Percentiles rank a stretch among this genome's conserved stretches.
phyloP scores from a whole-genome alignment of 805 yeast species.

The Wickerhamomyces pijperi region DNA sequence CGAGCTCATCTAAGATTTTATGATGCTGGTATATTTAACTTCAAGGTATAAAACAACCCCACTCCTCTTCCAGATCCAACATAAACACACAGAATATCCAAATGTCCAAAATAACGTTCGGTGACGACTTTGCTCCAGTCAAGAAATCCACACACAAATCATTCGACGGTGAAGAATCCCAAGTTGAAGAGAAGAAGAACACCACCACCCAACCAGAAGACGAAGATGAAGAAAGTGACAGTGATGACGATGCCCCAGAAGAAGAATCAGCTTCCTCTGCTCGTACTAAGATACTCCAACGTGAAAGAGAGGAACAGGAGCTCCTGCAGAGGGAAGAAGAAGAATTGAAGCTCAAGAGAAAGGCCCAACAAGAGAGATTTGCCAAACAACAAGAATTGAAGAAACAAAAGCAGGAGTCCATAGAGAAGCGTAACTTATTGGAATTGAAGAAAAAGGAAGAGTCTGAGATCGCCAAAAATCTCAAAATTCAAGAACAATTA shows the following conservation, averaged over 20 bases:
- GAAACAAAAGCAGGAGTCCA: not conserved
- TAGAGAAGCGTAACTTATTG: not conserved
- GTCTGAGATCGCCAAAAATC: not conserved
- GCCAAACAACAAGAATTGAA: not conserved
- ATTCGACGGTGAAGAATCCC: not conserved
- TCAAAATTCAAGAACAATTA: not conserved
- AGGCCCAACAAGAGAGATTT: not conserved
- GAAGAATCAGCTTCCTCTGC: not conserved
- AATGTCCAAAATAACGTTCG: not conserved
- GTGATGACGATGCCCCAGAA: not conserved
- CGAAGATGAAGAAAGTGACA: not conserved
- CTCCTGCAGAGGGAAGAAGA: not conserved
- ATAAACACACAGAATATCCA: too few species aligned
- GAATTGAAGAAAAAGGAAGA: not conserved
- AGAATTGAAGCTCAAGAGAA: not conserved
- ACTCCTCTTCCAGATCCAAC: too few species aligned
- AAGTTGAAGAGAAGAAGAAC: not conserved
- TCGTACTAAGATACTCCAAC: not conserved
- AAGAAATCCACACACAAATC: not conserved
- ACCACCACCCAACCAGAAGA: too few species aligned
- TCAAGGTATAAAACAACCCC: too few species aligned
- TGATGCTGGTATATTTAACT: too few species aligned
- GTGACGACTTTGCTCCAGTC: not conserved
- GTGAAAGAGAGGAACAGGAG: not conserved
- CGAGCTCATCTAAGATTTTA: too few species aligned